phyloP scores from a whole-genome alignment of 805 yeast species.

The Metschnikowia borealis region DNA sequence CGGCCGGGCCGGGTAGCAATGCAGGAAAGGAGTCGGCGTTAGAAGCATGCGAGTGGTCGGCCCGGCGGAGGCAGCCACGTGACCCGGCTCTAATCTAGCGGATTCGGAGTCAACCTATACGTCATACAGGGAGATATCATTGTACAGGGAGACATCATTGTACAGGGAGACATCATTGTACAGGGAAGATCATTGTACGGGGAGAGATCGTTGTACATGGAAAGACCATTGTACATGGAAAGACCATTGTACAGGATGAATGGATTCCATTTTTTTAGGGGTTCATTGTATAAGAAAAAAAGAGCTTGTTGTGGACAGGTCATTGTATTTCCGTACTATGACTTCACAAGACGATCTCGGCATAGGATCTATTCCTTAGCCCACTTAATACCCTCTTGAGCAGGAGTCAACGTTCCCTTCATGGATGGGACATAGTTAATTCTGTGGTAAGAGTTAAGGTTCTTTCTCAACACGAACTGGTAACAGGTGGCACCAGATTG shows the following conservation, averaged over 20 bases:
- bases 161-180: too few relatives aligned
- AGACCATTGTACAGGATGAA: too few relatives aligned
- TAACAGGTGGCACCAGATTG: constrained; percentile 91
- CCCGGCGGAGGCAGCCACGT: background rate
- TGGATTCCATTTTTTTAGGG: too few relatives aligned
- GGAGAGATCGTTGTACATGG: too few relatives aligned
- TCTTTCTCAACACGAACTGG: constrained; percentile 88
- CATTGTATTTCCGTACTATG: background rate
- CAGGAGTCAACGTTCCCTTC: constrained; percentile 63
- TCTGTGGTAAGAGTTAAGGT: constrained; percentile 79
- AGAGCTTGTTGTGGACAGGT: background rate
- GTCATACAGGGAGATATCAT: background rate
- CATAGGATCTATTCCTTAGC: constrained; percentile 30
- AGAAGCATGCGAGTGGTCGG: background rate
- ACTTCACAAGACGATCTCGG: background rate
- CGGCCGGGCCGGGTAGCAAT: background rate
- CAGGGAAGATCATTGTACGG: too few relatives aligned
- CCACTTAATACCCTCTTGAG: constrained; percentile 55
- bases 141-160: too few relatives aligned
- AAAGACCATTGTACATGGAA: too few relatives aligned
- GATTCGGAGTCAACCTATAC: background rate
- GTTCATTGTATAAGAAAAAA: too few relatives aligned
- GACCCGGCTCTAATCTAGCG: background rate
- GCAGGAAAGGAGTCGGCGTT: background rate
- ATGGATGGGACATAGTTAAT: constrained; percentile 76